Evolutionary conservation across 2,329 filamentous ascomycete genomes (phyloP), one percentile per base, ranked within the genome.

Genomic region (Colletotrichum tanaceti): DNA sequence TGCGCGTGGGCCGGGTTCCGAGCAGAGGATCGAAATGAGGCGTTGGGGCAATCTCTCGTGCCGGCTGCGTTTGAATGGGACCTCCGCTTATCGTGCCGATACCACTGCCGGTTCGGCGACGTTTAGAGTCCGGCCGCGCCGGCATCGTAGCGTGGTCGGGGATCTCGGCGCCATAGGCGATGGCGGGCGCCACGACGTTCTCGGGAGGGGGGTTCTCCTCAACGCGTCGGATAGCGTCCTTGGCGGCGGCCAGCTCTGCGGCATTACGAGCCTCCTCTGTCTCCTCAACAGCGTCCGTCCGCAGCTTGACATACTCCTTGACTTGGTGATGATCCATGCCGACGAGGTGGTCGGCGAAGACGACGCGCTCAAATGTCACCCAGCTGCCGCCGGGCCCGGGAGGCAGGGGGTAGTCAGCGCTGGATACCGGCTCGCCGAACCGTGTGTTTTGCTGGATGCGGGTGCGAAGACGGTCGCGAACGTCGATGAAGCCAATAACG

Each of bases 401-500:
- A 1, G 87, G 87, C 4, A 88, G 73, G 39, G 86, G 79, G 74
- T 82, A 82, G 14, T 72, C 68, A 13, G 59, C 38, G n/a, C 52
- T 68, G 2, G 67, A 70, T 35, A 89, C 79, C 2, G 79, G 73
- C 13, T 85, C 81, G 14, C 86, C 86, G 2, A 77, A 74, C 24
- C 84, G 82, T 52, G 83, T 87, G 57, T 80, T 78, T 0, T 80
- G 78, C 72, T 88, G 85, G 44, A 89, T 85, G 7, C 87, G 83
- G 2, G 87, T 90, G 32, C 88, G 86, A 1, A 90, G 81, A 1
- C 88, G 83, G 62, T 90, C 87, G 20, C 87, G 80, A 13, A 87
- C 80, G 69, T 90, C 88, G 57, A 90, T 89, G 68, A 90, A 90
- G 5, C 87, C 88, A 57, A 88, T 84, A 0, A 90, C 86, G 0